Percentiles rank a stretch among this genome's conserved stretches.
Conservation (phyloP, 2,329 filamentous ascomycete species). For the Phyllosticta citribraziliensis region DNA sequence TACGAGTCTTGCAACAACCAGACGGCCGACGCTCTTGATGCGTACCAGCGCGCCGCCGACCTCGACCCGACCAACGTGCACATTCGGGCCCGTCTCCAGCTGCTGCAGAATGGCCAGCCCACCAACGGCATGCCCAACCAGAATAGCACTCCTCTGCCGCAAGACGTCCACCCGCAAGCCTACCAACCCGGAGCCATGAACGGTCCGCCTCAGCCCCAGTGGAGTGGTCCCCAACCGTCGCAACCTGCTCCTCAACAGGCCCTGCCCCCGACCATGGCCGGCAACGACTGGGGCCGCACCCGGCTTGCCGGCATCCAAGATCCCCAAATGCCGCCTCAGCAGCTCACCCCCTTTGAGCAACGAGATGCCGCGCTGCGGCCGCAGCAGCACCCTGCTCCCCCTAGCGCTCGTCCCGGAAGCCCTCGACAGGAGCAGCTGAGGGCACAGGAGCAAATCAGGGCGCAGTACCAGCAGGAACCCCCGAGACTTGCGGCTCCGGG, state of each 20-base stretch:
- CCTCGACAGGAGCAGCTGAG: slow-evolving; percentile 65
- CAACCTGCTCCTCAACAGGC: slow-evolving; percentile 53
- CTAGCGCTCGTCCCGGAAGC: slow-evolving; percentile 55
- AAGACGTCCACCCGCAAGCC: slow-evolving; percentile 90
- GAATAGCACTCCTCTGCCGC: slow-evolving; percentile 73
- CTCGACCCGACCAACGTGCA: slow-evolving; percentile 88
- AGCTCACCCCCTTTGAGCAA: slow-evolving; percentile 73
- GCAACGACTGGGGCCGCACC: slow-evolving; percentile 47
- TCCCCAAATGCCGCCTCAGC: slow-evolving; percentile 53
- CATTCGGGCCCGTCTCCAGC: slow-evolving; percentile 87
- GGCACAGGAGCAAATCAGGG: not conserved
- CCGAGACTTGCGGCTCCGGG: slow-evolving; percentile 44
- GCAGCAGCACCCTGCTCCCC: slow-evolving; percentile 47
- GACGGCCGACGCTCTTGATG: slow-evolving; percentile 89
- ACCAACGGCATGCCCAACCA: slow-evolving; percentile 59
- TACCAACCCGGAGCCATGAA: slow-evolving; percentile 78
- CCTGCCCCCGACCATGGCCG: slow-evolving; percentile 44
- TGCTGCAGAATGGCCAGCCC: slow-evolving; percentile 72
- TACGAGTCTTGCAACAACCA: slow-evolving; percentile 99
- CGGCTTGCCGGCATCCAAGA: slow-evolving; percentile 70
- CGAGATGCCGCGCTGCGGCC: slow-evolving; percentile 60
- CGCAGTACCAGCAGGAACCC: slow-evolving; percentile 52
- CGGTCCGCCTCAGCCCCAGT: slow-evolving; percentile 77
- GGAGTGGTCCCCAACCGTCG: slow-evolving; percentile 66
- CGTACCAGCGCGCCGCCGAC: slow-evolving; percentile 88